Base-by-base conservation (phyloP, 2,329 filamentous ascomycete species). In the Alternaria sp. region DNA sequence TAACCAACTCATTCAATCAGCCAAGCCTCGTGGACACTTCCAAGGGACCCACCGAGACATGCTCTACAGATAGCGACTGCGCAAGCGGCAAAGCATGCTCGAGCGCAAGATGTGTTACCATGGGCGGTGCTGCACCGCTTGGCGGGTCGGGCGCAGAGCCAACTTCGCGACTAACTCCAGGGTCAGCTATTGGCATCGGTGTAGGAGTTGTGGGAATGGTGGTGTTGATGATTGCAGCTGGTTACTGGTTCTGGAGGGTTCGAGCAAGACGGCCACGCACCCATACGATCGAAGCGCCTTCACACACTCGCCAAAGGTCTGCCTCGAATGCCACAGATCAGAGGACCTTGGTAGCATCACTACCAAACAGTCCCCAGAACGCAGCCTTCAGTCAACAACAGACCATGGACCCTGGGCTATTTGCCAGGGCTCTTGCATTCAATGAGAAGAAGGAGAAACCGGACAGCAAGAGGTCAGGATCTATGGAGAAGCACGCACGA, bases 101-200 rank as follows among this genome's bases (percentile, higher is more conserved):
- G 3, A 68, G 69, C 15, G 65, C 64, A 20, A 58, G 37, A 57
- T 78, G 75, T 63, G 64, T 61, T 26, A 65, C 55, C 14, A 37
- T 57, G 26, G 67, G 62, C 30, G 67, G 69, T 51, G 66, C 67
- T 50, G 68, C 71, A 21, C 70, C 72, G 14, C 65, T 74, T 58
- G 69, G 67, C 28, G 67, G 64, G 47, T 50, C 65, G n/a, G 62
- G 58, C 15, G 43, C 56, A 33, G 65, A 66, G 30, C 55, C 70
- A 55, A 71, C 66, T 18, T 66, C 68, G 10, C 64, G 60, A 8
- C 55, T 78, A 12, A 70, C 59, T 33, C 71, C 69, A 6, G 68
- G 56, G 10, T 61, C 68, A 21, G 71, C 74, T 7, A 68, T 74
- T 50, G 75, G 72, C 3, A 69, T 79, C 14, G 75, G 72, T 3